Percentiles rank a stretch among this genome's conserved stretches.
Evolutionary conservation across 2,329 filamentous ascomycete genomes (phyloP).

Genomic region (Nemania serpens): DNA sequence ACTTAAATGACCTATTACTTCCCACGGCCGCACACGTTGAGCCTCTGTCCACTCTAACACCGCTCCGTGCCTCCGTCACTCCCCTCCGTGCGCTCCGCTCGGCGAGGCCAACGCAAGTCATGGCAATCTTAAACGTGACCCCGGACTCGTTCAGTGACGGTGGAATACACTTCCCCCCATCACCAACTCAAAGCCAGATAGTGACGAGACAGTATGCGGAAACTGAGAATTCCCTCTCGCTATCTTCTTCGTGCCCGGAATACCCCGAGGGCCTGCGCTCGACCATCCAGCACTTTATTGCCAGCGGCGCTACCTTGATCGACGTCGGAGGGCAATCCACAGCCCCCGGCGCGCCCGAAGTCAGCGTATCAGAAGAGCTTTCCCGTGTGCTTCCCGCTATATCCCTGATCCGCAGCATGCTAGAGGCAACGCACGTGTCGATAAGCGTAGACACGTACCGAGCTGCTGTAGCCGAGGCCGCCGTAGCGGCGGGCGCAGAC

Average conservation of each 20-base stretch:
- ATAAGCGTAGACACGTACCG: conserved; percentile 95
- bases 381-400: conserved; percentile 81
- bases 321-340: conserved; percentile 95
- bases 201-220: neutral
- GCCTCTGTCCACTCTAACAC: conserved; percentile 63
- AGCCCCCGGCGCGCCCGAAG: conserved; percentile 72
- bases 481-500: conserved; percentile 79
- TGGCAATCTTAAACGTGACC: conserved; percentile 94
- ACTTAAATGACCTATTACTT: conserved; percentile 62
- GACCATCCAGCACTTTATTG: conserved; percentile 66
- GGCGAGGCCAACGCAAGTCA: conserved; percentile 72
- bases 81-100: conserved; percentile 63
- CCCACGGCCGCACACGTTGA: conserved; percentile 40
- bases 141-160: conserved; percentile 98
- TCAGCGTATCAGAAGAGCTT: conserved; percentile 75
- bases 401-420: conserved; percentile 68
- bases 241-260: neutral
- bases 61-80: conserved; percentile 53
- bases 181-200: neutral
- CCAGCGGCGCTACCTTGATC: conserved; percentile 77
- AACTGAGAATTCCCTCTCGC: neutral
- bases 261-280: conserved; percentile 55
- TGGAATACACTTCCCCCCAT: conserved; percentile 58
- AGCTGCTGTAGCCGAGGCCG: conserved; percentile 76
- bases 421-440: conserved; percentile 65